Evolutionary conservation across 495 filamentous ascomycete genomes (phyloP).

Genomic region (Penicillium longicatenatum): DNA sequence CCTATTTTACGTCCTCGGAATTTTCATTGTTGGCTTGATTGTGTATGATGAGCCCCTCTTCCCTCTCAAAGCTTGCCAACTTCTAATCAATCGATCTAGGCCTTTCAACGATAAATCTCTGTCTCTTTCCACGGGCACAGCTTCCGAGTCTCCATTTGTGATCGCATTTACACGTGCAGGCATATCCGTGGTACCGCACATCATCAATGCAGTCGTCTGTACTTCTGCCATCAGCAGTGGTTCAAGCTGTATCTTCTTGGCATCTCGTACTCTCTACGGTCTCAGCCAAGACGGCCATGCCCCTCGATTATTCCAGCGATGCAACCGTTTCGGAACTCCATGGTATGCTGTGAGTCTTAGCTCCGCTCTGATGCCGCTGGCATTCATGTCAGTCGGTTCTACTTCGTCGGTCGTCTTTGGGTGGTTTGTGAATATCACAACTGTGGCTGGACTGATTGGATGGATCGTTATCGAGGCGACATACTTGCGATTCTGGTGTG

Average conservation of each 20-base stretch:
- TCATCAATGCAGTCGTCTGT: constrained; percentile 48
- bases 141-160: constrained; percentile 51
- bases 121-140: constrained; percentile 27
- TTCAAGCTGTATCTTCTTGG: constrained; percentile 44
- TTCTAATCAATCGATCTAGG: constrained; percentile 8
- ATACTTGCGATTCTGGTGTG: constrained; percentile 56
- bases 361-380: constrained; percentile 48
- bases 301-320: constrained; percentile 43
- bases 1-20: constrained; percentile 40
- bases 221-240: constrained; percentile 38
- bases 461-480: constrained; percentile 55
- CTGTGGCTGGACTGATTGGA: constrained; percentile 48
- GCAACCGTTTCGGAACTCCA: constrained; percentile 60
- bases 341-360: constrained; percentile 51
- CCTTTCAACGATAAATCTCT: constrained; percentile 52
- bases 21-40: constrained; percentile 42
- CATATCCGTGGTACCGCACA: constrained; percentile 43
- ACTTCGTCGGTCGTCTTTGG: constrained; percentile 54
- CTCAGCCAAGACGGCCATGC: constrained; percentile 39
- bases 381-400: constrained; percentile 54
- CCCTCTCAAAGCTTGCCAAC: neutral
- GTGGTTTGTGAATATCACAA: constrained; percentile 56
- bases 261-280: constrained; percentile 42
- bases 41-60: constrained; percentile 18
- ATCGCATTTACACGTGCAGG: constrained; percentile 41